Evolutionary conservation across 305 asterid genomes (phyloP).

Genomic region (Solanum hybrid): DNA sequence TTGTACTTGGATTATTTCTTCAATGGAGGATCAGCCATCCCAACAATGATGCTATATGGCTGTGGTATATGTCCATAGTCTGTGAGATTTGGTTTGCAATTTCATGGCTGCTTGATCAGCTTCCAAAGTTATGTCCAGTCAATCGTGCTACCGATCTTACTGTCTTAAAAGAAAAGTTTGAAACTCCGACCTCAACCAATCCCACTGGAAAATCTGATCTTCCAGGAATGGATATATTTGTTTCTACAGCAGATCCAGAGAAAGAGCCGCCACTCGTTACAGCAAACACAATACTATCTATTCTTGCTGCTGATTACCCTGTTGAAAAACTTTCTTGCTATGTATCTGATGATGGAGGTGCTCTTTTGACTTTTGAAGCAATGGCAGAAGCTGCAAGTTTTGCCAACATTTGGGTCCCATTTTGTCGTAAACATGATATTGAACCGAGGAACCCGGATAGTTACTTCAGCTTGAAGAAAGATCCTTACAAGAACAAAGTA

Average conservation of each 20-base stretch:
- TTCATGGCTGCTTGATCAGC: constrained; percentile 88
- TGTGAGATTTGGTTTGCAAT: constrained; percentile 91
- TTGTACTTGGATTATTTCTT: constrained; percentile 56
- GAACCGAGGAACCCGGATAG: constrained; percentile 85
- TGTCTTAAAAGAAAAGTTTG: constrained; percentile 71
- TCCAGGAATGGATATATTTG: constrained; percentile 69
- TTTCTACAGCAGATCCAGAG: constrained; percentile 85
- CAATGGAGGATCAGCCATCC: constrained; percentile 60
- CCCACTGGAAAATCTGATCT: constrained; percentile 78
- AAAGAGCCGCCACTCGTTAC: constrained; percentile 90
- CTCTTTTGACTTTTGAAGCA: constrained; percentile 82
- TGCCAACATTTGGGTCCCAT: constrained; percentile 83
- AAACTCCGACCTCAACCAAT: constrained; percentile 41
- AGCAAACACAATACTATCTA: constrained; percentile 81
- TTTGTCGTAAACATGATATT: constrained; percentile 65
- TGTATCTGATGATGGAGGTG: constrained; percentile 86
- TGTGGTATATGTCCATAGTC: constrained; percentile 72
- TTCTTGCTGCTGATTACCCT: constrained; percentile 74
- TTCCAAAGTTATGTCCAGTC: constrained; percentile 65
- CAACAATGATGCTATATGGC: constrained; percentile 66
- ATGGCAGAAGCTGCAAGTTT: constrained; percentile 94
- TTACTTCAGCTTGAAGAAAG: constrained; percentile 64
- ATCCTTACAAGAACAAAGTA: constrained; percentile 72
- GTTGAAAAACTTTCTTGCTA: constrained; percentile 87
- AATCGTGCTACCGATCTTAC: constrained; percentile 72